A percentile compares a stretch with the other conserved stretches of the same genome.
Evolutionary conservation across 495 filamentous ascomycete genomes (phyloP).

Genomic region (Tirmania nivea): DNA sequence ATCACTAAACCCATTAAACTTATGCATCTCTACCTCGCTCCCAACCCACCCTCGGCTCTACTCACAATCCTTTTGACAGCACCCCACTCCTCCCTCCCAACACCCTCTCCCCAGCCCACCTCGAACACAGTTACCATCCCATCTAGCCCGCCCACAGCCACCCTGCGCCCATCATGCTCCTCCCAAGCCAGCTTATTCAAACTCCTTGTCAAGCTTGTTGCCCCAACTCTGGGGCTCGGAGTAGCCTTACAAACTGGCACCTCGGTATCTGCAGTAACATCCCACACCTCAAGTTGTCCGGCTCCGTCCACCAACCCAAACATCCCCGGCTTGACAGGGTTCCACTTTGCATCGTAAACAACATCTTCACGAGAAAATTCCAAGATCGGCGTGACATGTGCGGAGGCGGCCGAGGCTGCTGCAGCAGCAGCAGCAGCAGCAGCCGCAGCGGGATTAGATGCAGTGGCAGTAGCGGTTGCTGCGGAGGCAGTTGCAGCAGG

Average conservation of each 20-base stretch:
- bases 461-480: conserved; percentile 25
- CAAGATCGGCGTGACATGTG: conserved; percentile 38
- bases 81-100: conserved; percentile 73
- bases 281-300: conserved; percentile 88
- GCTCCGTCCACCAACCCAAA: conserved; percentile 86
- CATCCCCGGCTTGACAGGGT: conserved; percentile 70
- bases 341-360: conserved; percentile 90
- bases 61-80: conserved; percentile 68
- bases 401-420: conserved; percentile 27
- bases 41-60: conserved; percentile 31
- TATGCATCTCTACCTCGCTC: not conserved
- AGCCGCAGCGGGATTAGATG: conserved; percentile 20
- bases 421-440: conserved; percentile 53
- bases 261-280: conserved; percentile 76
- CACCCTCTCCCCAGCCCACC: conserved; percentile 53
- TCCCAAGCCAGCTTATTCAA: conserved; percentile 93
- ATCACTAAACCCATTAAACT: not conserved
- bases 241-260: conserved; percentile 60
- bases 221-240: conserved; percentile 38
- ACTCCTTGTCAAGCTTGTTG: conserved; percentile 44
- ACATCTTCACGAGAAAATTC: conserved; percentile 85
- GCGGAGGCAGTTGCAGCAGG: conserved; percentile 37
- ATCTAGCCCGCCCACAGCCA: conserved; percentile 78
- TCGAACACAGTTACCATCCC: conserved; percentile 83
- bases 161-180: conserved; percentile 55